Conservation (phyloP, 78 protist genomes). For the Pigoraptor vietnamica region DNA sequence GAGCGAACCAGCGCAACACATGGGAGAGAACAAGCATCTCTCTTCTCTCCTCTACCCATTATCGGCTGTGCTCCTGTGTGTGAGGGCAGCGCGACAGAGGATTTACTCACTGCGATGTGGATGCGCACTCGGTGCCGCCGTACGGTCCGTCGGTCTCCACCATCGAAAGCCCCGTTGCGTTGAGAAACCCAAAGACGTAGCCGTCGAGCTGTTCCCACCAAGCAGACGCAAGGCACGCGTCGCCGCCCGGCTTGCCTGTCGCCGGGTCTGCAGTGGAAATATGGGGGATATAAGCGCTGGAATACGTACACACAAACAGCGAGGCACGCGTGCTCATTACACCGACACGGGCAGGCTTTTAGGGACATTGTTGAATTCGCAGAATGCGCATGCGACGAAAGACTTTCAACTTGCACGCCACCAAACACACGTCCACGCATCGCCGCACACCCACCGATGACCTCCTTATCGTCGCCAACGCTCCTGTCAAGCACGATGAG, state of each 20-base stretch:
- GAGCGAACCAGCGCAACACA: too few species aligned
- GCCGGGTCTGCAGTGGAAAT: not conserved
- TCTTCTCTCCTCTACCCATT: too few species aligned
- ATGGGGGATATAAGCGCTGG: too few species aligned
- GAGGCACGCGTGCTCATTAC: not conserved
- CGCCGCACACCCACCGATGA: not conserved
- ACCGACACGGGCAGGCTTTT: too few species aligned
- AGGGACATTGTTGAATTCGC: too few species aligned
- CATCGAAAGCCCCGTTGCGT: not conserved
- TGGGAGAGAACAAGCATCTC: too few species aligned
- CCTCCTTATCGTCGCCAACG: not conserved
- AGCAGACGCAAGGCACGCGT: slow-evolving; percentile 22
- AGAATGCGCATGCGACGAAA: too few species aligned
- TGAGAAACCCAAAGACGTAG: not conserved
- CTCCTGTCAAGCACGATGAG: not conserved
- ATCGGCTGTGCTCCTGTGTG: too few species aligned
- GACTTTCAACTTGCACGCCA: too few species aligned
- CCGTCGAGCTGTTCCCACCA: slow-evolving; percentile 2
- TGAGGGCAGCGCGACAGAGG: too few species aligned
- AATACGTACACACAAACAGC: not conserved
- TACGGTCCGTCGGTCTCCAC: slow-evolving; percentile 25
- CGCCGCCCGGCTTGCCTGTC: not conserved
- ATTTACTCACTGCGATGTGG: not conserved
- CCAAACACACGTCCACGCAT: not conserved
- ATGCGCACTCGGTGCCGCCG: slow-evolving; percentile 12